These are phyloP conservation scores for Lentinus tigrinus DNA, from an alignment of 768 basidiomycete species.

Conservation along the genomic window DNA sequence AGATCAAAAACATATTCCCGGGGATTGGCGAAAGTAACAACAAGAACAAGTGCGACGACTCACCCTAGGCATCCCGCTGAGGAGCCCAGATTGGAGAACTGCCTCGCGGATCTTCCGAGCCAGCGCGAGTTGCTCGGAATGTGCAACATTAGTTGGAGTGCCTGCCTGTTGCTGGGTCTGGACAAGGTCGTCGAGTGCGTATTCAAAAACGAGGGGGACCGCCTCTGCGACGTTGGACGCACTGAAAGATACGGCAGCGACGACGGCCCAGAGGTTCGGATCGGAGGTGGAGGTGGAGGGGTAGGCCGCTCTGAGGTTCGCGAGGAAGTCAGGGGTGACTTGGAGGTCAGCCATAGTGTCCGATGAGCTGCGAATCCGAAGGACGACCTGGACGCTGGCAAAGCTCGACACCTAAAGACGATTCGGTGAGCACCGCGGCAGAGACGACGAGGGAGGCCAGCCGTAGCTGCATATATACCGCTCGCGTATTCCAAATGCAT, in stretches of 20 bases:
- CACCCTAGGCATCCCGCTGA: constrained; percentile 60
- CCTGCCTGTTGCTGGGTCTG: not conserved
- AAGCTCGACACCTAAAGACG: no score
- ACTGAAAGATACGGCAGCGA: constrained; percentile 55
- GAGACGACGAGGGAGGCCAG: no score
- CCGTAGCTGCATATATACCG: no score
- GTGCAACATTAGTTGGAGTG: constrained; percentile 6
- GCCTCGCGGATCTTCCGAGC: constrained; percentile 60
- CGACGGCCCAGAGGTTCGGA: constrained; percentile 58
- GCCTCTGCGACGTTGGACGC: constrained; percentile 60
- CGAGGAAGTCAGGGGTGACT: constrained; percentile 43
- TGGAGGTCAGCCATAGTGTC: constrained; percentile 30
- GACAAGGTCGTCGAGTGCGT: constrained; percentile 44
- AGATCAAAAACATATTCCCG: not conserved
- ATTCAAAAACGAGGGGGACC: constrained; percentile 52
- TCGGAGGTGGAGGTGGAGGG: constrained; percentile 31
- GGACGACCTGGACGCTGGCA: no score
- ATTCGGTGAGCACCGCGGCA: no score
- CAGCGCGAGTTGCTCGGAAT: constrained; percentile 40
- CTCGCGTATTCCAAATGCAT: no score
- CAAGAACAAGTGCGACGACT: no score
- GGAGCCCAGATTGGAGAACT: constrained; percentile 59
- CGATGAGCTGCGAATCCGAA: no score
- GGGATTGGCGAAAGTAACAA: no score
- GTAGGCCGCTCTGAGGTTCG: constrained; percentile 44